Evolutionary conservation across 164 flowering plant species (phyloP), one percentile per base, ranked within the genome.

Genomic region (Magnolia officinalis): DNA sequence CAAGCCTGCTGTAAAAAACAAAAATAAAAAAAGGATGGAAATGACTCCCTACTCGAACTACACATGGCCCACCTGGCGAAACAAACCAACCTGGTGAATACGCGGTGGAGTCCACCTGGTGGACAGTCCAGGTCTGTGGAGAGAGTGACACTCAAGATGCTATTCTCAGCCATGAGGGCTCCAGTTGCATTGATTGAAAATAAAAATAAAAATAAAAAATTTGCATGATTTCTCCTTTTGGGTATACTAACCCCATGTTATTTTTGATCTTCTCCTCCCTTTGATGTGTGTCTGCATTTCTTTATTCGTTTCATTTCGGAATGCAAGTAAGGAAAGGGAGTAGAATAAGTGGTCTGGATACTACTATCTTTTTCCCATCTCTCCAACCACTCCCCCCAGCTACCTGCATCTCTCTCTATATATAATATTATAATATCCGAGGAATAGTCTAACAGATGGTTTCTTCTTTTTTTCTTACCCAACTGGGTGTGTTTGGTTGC

Each of bases 331-430:
- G 67, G 24, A n/a, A 64, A 5, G 10, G 67, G 21, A 64, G 24
- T 64, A 64, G 24, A 64, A 8, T 64, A 64, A 14, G 61, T 29
- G 49, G 71, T 18, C 50, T 10, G 49, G 71, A 68, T 68, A 6
- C 50, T 18, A 29, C 13, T 18, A 50, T 49, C 21, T 74, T 16
- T 37, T 29, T 23, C 11, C 69, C 50, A 13, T 29, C 55, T 14
- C 29, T 19, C 52, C 77, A 80, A 74, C 82, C 52, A 74, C 81
- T 52, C 77, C 67, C 67, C 78, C 11, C 6, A 37, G 18, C 61
- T 16, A 78, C 80, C 78, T 78, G 73, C 75, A 74, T 55, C 21
- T 72, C 68, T 29, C 50, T 37, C 6, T 67, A 10, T 21, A 3
- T 63, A 55, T 55, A 74, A 70, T 74, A 29, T 23, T 37, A 5